Base-by-base conservation (phyloP, 768 basidiomycete species). In the Boletus patriciae region DNA sequence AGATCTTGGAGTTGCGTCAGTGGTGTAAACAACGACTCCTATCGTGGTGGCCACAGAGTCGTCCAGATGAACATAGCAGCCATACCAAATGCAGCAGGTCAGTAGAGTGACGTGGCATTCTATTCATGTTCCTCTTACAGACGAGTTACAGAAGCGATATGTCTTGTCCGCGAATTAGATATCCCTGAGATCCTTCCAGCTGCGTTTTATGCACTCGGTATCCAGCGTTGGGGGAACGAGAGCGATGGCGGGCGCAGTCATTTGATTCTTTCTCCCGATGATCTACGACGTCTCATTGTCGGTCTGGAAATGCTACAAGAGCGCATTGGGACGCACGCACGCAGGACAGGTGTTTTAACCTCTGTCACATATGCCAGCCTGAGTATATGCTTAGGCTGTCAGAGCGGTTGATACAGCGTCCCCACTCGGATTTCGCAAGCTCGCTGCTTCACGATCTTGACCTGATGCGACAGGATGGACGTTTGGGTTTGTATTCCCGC, bases 151-250 rank as follows among this genome's bases (percentile, higher is more conserved):
- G 74, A 75, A 54, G 74, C 71, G 6, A 74, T 76, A 43, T 46
- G 52, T 19, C 72, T 77, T 25, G 71, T 73, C 8, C 67, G 70
- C 29, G 71, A 76, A 52, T 68, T 69, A 46, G 62, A 71, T 40
- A 55, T 76, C 33, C 71, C 70, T 2, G 69, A 74, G 19, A 73
- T 76, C 46, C 68, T 76, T 21, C 75, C 76, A 7, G 68, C 75
- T n/a, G 72, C 72, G 18, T 76, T 77, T 55, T 77, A 76, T 59
- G 74, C 73, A 5, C 70, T 77, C 23, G 71, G 73, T 7, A 58
- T 74, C 16, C 65, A 74, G 43, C 65, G 66, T 18, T 73, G 70
- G 62, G 56, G 54, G 34, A 52, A 43, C 36, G 56, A 57, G 27
- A 58, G 67, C 7, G 74, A 73, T 19, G 70, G 69, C 15, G 70